phyloP scores from a whole-genome alignment of 352 stramenopile species.

The Globisporangium parvum region DNA sequence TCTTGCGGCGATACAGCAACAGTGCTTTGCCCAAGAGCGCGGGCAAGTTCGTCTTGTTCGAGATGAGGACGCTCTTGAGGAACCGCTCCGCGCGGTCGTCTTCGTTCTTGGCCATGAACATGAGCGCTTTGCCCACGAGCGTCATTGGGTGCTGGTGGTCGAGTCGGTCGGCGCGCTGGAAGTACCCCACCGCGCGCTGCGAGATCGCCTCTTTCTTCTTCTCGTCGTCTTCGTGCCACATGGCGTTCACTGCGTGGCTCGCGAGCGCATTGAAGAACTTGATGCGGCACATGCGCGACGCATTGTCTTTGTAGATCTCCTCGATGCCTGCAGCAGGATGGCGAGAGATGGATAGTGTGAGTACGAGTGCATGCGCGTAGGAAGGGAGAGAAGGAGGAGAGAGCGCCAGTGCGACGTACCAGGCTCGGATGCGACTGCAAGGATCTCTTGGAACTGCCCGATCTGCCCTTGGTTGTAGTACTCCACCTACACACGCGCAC shows the following conservation, averaged over 20 bases:
- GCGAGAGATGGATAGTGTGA: background rate
- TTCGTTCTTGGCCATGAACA: slow-evolving; percentile 92
- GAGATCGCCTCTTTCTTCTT: slow-evolving; percentile 79
- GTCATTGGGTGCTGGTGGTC: slow-evolving; percentile 89
- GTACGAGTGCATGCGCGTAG: background rate
- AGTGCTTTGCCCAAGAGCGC: slow-evolving; percentile 82
- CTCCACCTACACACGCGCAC: slow-evolving; percentile 41
- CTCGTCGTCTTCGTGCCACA: slow-evolving; percentile 89
- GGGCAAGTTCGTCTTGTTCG: slow-evolving; percentile 82
- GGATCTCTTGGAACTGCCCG: slow-evolving; percentile 81
- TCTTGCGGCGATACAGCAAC: slow-evolving; percentile 85
- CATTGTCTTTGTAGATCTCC: slow-evolving; percentile 86
- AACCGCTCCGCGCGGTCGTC: slow-evolving; percentile 89
- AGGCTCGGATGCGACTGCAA: slow-evolving; percentile 74
- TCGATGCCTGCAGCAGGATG: slow-evolving; percentile 40
- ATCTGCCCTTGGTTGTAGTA: slow-evolving; percentile 86
- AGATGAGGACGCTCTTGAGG: slow-evolving; percentile 89
- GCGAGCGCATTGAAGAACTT: slow-evolving; percentile 88
- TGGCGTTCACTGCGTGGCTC: slow-evolving; percentile 80
- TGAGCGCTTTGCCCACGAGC: slow-evolving; percentile 87
- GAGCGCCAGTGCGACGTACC: slow-evolving; percentile 11
- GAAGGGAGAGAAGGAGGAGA: background rate
- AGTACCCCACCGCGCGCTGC: slow-evolving; percentile 77
- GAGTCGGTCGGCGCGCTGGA: slow-evolving; percentile 82
- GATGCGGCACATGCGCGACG: slow-evolving; percentile 77